phyloP scores from a whole-genome alignment of 768 basidiomycete genomes.

The Scleroderma bovista region DNA sequence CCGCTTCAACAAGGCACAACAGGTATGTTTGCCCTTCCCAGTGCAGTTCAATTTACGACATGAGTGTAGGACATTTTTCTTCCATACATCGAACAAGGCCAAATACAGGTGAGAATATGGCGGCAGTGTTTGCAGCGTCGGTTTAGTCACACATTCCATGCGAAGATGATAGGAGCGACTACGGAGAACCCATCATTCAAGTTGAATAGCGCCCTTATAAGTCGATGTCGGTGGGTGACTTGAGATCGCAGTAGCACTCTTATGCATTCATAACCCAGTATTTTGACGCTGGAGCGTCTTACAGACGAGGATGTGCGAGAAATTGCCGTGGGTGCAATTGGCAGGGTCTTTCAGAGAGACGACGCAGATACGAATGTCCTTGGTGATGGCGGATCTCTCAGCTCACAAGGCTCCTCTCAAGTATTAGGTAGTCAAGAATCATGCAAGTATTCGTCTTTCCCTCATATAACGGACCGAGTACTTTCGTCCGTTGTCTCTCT shows the following conservation, averaged over 20 bases:
- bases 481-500: constrained; percentile 46
- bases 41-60: constrained; percentile 3
- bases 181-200: constrained; percentile 91
- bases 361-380: background rate
- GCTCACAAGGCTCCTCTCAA: constrained; percentile 17
- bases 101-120: constrained; percentile 46
- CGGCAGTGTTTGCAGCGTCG: background rate
- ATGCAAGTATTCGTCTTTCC: constrained; percentile 19
- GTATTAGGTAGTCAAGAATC: constrained; percentile 8
- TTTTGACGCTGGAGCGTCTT: constrained; percentile 68
- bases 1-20: constrained; percentile 68
- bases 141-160: background rate
- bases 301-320: constrained; percentile 53
- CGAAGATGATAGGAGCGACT: constrained; percentile 72
- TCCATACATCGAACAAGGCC: constrained; percentile 75
- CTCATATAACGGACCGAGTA: constrained; percentile 44
- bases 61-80: constrained; percentile 64
- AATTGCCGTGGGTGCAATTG: constrained; percentile 53
- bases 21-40: constrained; percentile 34
- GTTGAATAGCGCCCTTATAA: constrained; percentile 63
- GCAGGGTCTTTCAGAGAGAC: constrained; percentile 21
- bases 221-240: constrained; percentile 62
- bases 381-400: constrained; percentile 6
- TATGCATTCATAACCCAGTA: constrained; percentile 40
- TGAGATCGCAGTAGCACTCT: background rate